A percentile compares a stretch with the other conserved stretches of the same genome.
phyloP scores from a whole-genome alignment of 495 filamentous ascomycete species.

The Amphirosellinia nigrospora region DNA sequence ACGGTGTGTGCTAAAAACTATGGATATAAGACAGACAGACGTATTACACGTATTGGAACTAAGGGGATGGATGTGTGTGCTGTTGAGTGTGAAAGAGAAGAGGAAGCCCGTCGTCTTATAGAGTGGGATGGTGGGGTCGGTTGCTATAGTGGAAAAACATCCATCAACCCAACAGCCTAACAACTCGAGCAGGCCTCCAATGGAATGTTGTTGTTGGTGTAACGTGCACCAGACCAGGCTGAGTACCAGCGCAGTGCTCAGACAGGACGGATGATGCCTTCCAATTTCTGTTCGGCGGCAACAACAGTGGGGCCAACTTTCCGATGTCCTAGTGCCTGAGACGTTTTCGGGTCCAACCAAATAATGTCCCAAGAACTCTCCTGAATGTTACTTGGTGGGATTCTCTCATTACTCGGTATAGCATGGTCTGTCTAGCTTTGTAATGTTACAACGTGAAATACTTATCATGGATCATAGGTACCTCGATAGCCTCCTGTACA shows the following conservation, averaged over 20 bases:
- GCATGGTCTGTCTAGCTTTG: conserved; percentile 12
- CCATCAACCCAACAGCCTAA: not conserved
- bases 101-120: not conserved
- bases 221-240: not conserved
- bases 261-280: no score
- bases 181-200: conserved; percentile 8
- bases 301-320: no score
- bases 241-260: not conserved
- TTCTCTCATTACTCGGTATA: conserved; percentile 14
- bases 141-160: not conserved
- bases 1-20: no score
- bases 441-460: not conserved
- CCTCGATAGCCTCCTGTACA: not conserved
- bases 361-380: conserved; percentile 14
- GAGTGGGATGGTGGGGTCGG: not conserved
- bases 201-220: not conserved
- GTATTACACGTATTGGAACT: not conserved
- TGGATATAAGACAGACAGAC: no score
- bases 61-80: not conserved
- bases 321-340: no score
- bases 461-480: conserved; percentile 13
- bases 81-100: not conserved
- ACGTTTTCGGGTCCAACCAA: no score
- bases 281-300: no score
- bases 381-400: conserved; percentile 20